phyloP scores from a whole-genome alignment of 306 rosid genomes.

The Canavalia gladiata region DNA sequence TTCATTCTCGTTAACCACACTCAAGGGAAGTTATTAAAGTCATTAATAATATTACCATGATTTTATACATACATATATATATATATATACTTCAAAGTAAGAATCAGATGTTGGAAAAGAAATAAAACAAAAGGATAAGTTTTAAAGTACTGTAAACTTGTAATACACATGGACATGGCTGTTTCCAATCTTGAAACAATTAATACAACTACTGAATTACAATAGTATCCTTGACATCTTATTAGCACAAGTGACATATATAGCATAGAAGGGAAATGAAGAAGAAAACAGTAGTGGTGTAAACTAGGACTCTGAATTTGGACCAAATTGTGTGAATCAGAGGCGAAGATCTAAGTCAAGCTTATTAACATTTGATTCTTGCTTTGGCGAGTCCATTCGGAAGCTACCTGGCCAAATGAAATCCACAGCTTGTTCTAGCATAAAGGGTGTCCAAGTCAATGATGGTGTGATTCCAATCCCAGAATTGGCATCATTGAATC shows the following conservation, averaged over 20 bases:
- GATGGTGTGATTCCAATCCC: slow-evolving; percentile 41
- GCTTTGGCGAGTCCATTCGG: slow-evolving; percentile 49
- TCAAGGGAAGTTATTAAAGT: not conserved
- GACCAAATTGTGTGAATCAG: slow-evolving; percentile 39
- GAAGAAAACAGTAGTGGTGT: not conserved
- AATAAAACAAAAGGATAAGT: not conserved
- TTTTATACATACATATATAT: not conserved
- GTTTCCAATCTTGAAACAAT: slow-evolving; percentile 2
- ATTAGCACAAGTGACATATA: slow-evolving; percentile 25
- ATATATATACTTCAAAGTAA: not conserved
- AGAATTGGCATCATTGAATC: slow-evolving; percentile 45
- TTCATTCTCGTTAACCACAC: not conserved
- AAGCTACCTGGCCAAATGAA: slow-evolving; percentile 78
- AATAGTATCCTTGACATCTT: slow-evolving; percentile 34
- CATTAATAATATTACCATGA: not conserved
- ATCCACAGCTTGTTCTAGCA: slow-evolving; percentile 60
- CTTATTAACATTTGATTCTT: slow-evolving; percentile 56
- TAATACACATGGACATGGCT: not conserved
- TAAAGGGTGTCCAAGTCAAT: slow-evolving; percentile 54
- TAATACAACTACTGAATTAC: slow-evolving; percentile 3
- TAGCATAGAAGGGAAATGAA: not conserved
- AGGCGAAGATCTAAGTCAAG: slow-evolving; percentile 76
- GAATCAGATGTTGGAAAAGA: not conserved
- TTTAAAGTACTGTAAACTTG: not conserved
- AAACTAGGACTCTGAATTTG: not conserved